These are phyloP conservation scores for Reticulascus tulasneorum DNA, from an alignment of 2,329 filamentous ascomycete genomes.

Conservation along the genomic window DNA sequence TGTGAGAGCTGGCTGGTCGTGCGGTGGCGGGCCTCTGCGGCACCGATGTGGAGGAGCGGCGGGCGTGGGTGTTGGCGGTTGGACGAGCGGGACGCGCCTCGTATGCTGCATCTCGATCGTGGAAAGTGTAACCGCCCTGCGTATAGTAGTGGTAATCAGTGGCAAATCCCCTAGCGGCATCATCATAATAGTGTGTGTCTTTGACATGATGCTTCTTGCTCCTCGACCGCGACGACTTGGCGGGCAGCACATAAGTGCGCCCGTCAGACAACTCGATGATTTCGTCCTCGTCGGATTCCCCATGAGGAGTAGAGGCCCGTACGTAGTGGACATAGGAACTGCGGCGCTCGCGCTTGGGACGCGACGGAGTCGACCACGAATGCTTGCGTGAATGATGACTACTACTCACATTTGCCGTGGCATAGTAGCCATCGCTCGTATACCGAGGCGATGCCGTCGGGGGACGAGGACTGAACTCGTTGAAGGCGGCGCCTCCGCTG, in stretches of 20 bases:
- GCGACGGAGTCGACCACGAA: conserved; percentile 42
- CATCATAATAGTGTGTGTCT: conserved; percentile 19
- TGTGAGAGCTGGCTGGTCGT: conserved; percentile 39
- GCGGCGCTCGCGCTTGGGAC: conserved; percentile 49
- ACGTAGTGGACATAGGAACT: conserved; percentile 52
- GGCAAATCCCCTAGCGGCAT: conserved; percentile 49
- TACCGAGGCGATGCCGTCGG: conserved; percentile 56
- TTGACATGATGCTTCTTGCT: conserved; percentile 17
- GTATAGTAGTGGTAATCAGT: conserved; percentile 56
- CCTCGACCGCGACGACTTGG: conserved; percentile 39
- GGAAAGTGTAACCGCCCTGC: conserved; percentile 42
- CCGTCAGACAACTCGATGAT: conserved; percentile 51
- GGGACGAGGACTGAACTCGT: conserved; percentile 40
- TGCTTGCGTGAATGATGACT: conserved; percentile 42
- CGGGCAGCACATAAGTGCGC: conserved; percentile 49
- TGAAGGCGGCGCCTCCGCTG: conserved; percentile 35
- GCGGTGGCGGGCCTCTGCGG: conserved; percentile 51
- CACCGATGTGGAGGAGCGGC: conserved; percentile 44
- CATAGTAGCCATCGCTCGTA: conserved; percentile 60
- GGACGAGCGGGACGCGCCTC: conserved; percentile 39
- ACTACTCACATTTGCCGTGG: conserved; percentile 63
- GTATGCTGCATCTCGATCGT: conserved; percentile 31
- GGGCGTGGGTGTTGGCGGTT: conserved; percentile 37
- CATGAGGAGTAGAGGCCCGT: conserved; percentile 54
- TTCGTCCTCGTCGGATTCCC: conserved; percentile 64